Evolutionary conservation across 805 yeast genomes (phyloP).

Genomic region (Candida ovalis): DNA sequence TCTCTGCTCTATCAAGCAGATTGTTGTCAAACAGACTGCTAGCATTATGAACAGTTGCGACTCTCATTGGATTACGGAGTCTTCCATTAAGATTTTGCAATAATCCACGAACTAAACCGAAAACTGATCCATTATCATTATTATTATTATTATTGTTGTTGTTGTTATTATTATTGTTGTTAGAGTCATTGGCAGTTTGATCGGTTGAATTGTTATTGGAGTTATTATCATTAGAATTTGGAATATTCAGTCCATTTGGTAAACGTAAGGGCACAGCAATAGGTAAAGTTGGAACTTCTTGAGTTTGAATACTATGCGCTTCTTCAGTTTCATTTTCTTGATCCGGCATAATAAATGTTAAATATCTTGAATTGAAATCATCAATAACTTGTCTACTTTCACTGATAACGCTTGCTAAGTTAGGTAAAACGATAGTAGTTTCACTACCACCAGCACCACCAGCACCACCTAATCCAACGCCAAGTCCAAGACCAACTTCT

Average conservation of each 20-base stretch:
- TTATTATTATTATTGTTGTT: constrained; percentile 1
- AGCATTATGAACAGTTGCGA: constrained; percentile 3
- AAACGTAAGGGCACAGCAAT: constrained; percentile 7
- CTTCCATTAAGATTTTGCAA: constrained; percentile 24
- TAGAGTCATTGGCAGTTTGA: constrained; percentile 1
- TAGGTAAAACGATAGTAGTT: constrained; percentile 34
- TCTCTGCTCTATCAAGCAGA: constrained; percentile 4
- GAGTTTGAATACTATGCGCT: constrained; percentile 1
- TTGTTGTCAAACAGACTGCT: no score
- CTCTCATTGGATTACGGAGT: constrained; percentile 18
- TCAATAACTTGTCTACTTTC: constrained; percentile 29
- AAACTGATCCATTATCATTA: constrained; percentile 11
- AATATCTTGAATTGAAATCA: constrained; percentile 28
- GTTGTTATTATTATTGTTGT: neutral
- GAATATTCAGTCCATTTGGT: constrained; percentile 1
- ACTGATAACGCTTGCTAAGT: constrained; percentile 32
- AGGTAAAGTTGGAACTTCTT: constrained; percentile 6
- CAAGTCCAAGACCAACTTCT: neutral
- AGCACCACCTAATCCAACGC: neutral
- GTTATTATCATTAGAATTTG: neutral
- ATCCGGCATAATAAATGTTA: constrained; percentile 31
- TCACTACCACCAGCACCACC: constrained; percentile 7
- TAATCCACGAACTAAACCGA: constrained; percentile 22
- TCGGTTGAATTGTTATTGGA: neutral
- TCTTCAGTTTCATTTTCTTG: constrained; percentile 13